Conservation (phyloP, 805 yeast species). For the Metschnikowia lunata region DNA sequence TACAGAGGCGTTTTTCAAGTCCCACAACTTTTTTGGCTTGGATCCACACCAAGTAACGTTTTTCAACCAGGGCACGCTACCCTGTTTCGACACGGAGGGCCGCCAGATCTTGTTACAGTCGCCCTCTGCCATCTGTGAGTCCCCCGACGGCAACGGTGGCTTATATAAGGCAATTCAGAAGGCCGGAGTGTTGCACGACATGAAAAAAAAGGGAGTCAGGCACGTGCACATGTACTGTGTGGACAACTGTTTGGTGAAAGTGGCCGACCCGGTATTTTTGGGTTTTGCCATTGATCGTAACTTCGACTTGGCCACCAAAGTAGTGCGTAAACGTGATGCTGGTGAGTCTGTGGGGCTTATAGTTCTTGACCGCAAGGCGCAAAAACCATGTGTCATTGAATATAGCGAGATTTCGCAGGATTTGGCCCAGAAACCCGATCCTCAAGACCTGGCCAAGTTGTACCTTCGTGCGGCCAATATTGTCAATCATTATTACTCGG, state of each 20-base stretch:
- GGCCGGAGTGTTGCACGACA: slow-evolving; percentile 64
- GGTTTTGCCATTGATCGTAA: slow-evolving; percentile 73
- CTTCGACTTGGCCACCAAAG: slow-evolving; percentile 84
- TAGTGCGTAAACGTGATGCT: slow-evolving; percentile 87
- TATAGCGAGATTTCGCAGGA: slow-evolving; percentile 84
- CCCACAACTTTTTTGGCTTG: slow-evolving; percentile 70
- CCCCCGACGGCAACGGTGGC: slow-evolving; percentile 99
- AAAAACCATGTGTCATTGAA: slow-evolving; percentile 86
- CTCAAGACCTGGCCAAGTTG: slow-evolving; percentile 47
- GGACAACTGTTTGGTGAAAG: slow-evolving; percentile 85
- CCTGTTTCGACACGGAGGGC: slow-evolving; percentile 77
- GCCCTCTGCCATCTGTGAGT: slow-evolving; percentile 56
- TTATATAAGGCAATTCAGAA: slow-evolving; percentile 75
- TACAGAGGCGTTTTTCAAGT: slow-evolving; percentile 67
- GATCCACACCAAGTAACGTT: slow-evolving; percentile 55
- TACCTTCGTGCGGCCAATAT: slow-evolving; percentile 91
- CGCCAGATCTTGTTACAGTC: slow-evolving; percentile 60
- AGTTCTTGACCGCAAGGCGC: slow-evolving; percentile 54
- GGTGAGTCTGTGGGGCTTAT: slow-evolving; percentile 88
- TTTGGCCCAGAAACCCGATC: slow-evolving; percentile 63
- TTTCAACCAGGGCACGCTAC: slow-evolving; percentile 93
- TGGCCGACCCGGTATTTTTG: slow-evolving; percentile 86
- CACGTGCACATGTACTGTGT: slow-evolving; percentile 97
- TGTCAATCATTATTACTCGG: slow-evolving; percentile 92
- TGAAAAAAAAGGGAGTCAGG: slow-evolving; percentile 62